A percentile compares a stretch with the other conserved stretches of the same genome.
Evolutionary conservation across 441 rosid genomes (phyloP).

Genomic region (Biscutella laevigata): DNA sequence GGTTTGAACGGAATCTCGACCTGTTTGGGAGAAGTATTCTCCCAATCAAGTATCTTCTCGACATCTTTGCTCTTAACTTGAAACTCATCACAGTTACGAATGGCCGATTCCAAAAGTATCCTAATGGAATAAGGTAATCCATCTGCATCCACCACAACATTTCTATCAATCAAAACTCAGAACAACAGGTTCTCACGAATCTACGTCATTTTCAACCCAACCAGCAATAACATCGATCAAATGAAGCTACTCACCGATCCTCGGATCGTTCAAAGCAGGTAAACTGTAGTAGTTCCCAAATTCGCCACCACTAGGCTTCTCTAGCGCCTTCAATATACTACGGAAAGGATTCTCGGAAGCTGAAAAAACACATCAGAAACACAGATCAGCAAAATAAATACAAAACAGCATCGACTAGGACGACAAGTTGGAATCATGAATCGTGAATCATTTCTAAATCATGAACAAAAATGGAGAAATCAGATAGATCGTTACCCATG

Average conservation of each 20-base stretch:
- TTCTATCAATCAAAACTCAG: too few species aligned
- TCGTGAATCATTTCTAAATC: too few species aligned
- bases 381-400: too few species aligned
- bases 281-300: constrained; percentile 92
- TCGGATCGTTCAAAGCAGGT: constrained; percentile 87
- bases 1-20: constrained; percentile 99
- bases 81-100: constrained; percentile 93
- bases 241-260: too few species aligned
- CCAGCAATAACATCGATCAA: too few species aligned
- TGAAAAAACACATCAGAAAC: constrained; percentile 32
- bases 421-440: too few species aligned
- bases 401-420: too few species aligned
- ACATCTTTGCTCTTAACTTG: constrained; percentile 92
- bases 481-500: too few species aligned
- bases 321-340: constrained; percentile 68
- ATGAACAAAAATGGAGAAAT: too few species aligned
- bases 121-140: constrained; percentile 87
- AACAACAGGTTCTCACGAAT: too few species aligned
- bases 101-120: constrained; percentile 92
- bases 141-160: too few species aligned
- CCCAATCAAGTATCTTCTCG: constrained; percentile 95
- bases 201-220: too few species aligned
- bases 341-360: constrained; percentile 86
- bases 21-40: constrained; percentile 72
- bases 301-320: constrained; percentile 98